phyloP scores from a whole-genome alignment of 2,329 filamentous ascomycete species.

The Alternaria arborescens region DNA sequence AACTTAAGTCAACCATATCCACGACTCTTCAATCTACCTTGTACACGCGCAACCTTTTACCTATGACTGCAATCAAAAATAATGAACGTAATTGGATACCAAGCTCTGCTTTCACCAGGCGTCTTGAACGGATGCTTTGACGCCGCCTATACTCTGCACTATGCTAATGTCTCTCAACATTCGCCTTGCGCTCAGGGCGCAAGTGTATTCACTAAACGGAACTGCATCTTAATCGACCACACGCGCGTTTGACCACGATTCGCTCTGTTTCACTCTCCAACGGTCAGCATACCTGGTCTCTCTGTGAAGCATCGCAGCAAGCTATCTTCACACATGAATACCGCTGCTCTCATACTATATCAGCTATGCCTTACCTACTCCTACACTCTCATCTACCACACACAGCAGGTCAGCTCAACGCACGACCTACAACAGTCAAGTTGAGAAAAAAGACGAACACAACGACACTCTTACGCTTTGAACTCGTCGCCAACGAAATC shows the following conservation, averaged over 20 bases:
- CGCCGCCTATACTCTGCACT: neutral
- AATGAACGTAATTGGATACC: neutral
- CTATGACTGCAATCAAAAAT: neutral
- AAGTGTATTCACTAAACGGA: neutral
- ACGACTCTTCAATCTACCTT: neutral
- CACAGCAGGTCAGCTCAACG: neutral
- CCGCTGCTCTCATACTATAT: neutral
- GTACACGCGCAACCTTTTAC: neutral
- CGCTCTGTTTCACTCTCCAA: neutral
- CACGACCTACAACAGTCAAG: neutral
- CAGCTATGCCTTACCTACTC: neutral
- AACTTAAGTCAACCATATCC: neutral
- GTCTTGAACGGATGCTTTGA: neutral
- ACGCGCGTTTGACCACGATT: neutral
- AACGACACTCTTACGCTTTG: neutral
- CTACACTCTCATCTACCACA: neutral
- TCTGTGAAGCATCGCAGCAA: neutral
- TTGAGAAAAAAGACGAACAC: neutral
- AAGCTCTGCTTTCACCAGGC: neutral
- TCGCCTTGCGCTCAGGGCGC: neutral
- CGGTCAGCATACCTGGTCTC: no score
- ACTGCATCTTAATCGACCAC: neutral
- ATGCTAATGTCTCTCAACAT: neutral
- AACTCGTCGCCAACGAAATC: neutral
- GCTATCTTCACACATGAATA: neutral